Conservation (phyloP, 805 yeast genomes). For the Lipomyces spencermartinsiae region DNA sequence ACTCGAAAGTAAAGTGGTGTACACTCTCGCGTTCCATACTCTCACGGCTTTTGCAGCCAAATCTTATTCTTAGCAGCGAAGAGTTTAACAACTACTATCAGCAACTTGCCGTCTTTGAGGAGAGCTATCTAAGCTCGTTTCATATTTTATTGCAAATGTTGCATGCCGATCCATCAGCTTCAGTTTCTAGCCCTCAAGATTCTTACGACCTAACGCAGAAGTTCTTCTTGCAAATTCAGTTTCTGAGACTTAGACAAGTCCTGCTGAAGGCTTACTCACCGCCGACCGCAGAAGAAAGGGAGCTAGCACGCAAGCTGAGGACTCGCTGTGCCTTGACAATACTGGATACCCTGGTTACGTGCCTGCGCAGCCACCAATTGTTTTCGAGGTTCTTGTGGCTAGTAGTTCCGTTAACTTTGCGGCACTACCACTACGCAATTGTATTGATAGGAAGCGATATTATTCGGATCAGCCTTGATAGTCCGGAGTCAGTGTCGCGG, state of each 20-base stretch:
- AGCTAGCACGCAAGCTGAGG: not conserved
- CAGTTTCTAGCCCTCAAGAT: slow-evolving; percentile 29
- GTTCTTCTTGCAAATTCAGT: slow-evolving; percentile 26
- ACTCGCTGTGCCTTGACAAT: slow-evolving; percentile 19
- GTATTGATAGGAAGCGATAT: not conserved
- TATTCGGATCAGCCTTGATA: slow-evolving; percentile 11
- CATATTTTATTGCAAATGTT: slow-evolving; percentile 29
- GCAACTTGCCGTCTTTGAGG: slow-evolving; percentile 22
- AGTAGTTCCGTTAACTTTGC: slow-evolving; percentile 20
- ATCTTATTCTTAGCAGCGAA: slow-evolving; percentile 5
- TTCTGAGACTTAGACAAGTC: slow-evolving; percentile 18
- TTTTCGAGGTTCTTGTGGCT: slow-evolving; percentile 28
- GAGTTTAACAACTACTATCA: slow-evolving; percentile 16
- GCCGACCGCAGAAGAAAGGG: not conserved
- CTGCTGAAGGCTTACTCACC: slow-evolving; percentile 24
- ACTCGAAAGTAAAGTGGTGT: slow-evolving; percentile 17
- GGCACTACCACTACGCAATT: slow-evolving; percentile 8
- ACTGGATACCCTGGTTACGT: slow-evolving; percentile 27
- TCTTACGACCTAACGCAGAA: slow-evolving; percentile 34
- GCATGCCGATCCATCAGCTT: slow-evolving; percentile 18
- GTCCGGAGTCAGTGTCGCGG: slow-evolving; percentile 9
- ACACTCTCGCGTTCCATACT: slow-evolving; percentile 24
- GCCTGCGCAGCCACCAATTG: slow-evolving; percentile 20
- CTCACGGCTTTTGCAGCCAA: slow-evolving; percentile 10
- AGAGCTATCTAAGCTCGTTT: slow-evolving; percentile 31